Percentiles rank a stretch among this genome's conserved stretches.
Evolutionary conservation across 768 basidiomycete species (phyloP).

Genomic region (Amanita molliuscula): DNA sequence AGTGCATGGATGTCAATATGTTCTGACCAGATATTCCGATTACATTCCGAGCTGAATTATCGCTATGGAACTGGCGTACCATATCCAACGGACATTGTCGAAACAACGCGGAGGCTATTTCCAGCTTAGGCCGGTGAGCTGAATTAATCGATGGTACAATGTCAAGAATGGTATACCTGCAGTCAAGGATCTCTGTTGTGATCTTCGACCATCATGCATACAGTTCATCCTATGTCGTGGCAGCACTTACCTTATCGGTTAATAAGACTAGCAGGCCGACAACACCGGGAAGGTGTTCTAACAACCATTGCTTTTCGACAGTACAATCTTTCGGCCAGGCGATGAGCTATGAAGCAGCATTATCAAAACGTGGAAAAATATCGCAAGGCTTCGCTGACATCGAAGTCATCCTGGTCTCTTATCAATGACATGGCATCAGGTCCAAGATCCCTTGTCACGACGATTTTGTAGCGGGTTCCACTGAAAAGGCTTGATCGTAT

Average conservation of each 20-base stretch:
- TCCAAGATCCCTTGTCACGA: conserved; percentile 53
- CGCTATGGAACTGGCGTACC: conserved; percentile 27
- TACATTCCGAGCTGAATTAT: not conserved
- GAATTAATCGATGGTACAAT: not conserved
- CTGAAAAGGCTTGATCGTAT: conserved; percentile 1
- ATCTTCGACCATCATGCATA: conserved; percentile 34
- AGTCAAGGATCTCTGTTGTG: conserved; percentile 61
- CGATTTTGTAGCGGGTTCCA: conserved; percentile 27
- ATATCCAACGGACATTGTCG: conserved; percentile 89
- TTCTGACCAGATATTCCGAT: conserved; percentile 34
- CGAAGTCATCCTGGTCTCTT: conserved; percentile 35
- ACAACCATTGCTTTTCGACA: conserved; percentile 60
- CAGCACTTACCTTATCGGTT: conserved; percentile 49
- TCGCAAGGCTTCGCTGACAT: conserved; percentile 26
- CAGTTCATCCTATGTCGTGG: not conserved
- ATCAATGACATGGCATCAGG: conserved; percentile 54
- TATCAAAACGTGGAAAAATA: not conserved
- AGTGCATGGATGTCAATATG: conserved; percentile 63
- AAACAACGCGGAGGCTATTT: conserved; percentile 65
- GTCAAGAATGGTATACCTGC: conserved; percentile 24
- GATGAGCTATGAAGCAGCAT: conserved; percentile 19
- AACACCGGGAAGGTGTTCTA: conserved; percentile 61
- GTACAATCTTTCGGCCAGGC: conserved; percentile 40
- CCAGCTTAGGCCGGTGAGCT: conserved; percentile 42
- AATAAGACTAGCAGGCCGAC: conserved; percentile 55